Evolutionary conservation across 1,284 basidiomycete species (phyloP).

Genomic region (Fomitopsis palustris): DNA sequence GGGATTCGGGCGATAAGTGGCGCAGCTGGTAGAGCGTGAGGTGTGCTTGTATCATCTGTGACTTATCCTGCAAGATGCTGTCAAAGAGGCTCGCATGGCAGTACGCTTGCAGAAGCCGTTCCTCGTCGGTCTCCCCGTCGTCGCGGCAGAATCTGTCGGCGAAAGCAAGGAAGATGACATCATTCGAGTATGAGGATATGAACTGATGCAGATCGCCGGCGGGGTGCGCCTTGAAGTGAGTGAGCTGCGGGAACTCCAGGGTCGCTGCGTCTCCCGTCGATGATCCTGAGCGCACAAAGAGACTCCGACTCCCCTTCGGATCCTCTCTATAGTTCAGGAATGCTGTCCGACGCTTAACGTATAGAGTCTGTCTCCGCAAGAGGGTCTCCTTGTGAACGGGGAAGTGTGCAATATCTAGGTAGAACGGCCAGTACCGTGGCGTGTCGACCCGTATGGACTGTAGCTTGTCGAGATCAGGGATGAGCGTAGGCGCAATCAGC

Average conservation of each 20-base stretch:
- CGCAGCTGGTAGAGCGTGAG: constrained; percentile 69
- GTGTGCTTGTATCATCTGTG: constrained; percentile 71
- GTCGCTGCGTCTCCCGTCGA: constrained; percentile 74
- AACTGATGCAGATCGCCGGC: constrained; percentile 77
- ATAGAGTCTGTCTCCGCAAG: constrained; percentile 76
- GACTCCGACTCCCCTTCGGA: constrained; percentile 86
- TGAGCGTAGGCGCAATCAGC: constrained; percentile 87
- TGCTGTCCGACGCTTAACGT: constrained; percentile 89
- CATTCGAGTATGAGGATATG: constrained; percentile 81
- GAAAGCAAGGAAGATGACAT: constrained; percentile 71
- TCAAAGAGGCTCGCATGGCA: constrained; percentile 82
- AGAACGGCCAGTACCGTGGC: constrained; percentile 92
- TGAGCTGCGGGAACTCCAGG: constrained; percentile 77
- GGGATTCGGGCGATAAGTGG: constrained; percentile 48
- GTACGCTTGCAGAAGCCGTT: constrained; percentile 66
- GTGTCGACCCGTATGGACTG: constrained; percentile 84
- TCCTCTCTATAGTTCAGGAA: constrained; percentile 93
- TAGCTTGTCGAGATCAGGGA: constrained; percentile 82
- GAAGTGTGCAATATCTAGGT: constrained; percentile 69
- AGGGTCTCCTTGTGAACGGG: constrained; percentile 69
- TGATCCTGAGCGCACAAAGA: constrained; percentile 78
- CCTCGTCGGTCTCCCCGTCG: constrained; percentile 50
- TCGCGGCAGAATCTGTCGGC: constrained; percentile 71
- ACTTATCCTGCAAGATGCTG: constrained; percentile 87
- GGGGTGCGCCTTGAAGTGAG: constrained; percentile 60